Evolutionary conservation across 78 protist genomes (phyloP), one percentile per base, ranked within the genome.

Genomic region (Speleostelium caveatum): DNA sequence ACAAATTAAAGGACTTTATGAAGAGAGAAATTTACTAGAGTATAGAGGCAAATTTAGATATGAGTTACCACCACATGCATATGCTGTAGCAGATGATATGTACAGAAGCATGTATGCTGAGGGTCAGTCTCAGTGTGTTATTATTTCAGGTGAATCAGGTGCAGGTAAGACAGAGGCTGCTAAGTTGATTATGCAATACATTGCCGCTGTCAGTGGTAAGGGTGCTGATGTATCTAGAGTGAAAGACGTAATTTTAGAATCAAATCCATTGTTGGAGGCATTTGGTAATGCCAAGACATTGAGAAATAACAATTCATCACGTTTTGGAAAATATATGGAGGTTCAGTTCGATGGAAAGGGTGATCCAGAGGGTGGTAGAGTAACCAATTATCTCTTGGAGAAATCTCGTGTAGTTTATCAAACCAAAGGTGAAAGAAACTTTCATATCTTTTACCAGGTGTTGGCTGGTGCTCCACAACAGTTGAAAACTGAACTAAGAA

Each of bases 241-340:
- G 26, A 95, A 96, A 67, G 85, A 92, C 67, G 72, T 87, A 60
- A 87, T 96, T 61, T 67, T 95, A 39, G 97, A 96, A 51, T 71
- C 90, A 26, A 96, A 96, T 87, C 97, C 97, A 26, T 28, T 96
- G 19, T 89, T 96, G 33, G 97, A 96, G 36, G 97, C 98, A 33
- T 97, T 97, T 75, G 98, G 98, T 35, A 80, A 97, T 87, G 97
- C 97, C 2, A 96, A 93, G 61, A 96, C 97, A 8, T 56, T 89
- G 49, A 61, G 96, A 36, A 96, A 97, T 53, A 90, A 95, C 83
- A 96, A 96, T 76, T 90, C 96, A 39, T 86, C 94, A 7, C 77
- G 97, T 28, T 97, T 97, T 74, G 91, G 96, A 41, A 79, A 87
- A 62, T 93, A 86, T 61, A 86, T 93, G 93, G 96, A 93, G 32